A percentile compares a stretch with the other conserved stretches of the same genome.
phyloP scores from a whole-genome alignment of 495 filamentous ascomycete genomes.

The Thermothielavioides terrestris region DNA sequence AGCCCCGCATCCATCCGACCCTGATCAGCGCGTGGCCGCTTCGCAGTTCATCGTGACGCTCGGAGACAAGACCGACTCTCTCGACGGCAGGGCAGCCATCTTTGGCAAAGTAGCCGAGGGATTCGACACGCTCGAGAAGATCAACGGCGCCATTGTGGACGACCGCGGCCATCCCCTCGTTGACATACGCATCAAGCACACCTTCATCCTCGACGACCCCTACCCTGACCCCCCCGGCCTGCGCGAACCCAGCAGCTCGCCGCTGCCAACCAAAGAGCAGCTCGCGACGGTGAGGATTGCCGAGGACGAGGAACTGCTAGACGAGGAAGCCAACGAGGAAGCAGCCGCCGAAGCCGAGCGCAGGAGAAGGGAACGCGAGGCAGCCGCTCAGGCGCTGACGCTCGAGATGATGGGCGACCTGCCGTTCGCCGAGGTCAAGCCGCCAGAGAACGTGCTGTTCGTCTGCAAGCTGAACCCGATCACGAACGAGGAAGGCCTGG shows the following conservation, averaged over 20 bases:
- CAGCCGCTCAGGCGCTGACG: conserved; percentile 86
- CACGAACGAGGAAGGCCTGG: conserved; percentile 85
- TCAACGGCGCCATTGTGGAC: conserved; percentile 83
- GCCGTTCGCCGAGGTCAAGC: conserved; percentile 95
- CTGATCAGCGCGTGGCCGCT: conserved; percentile 68
- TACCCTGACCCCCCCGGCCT: conserved; percentile 71
- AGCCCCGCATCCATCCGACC: conserved; percentile 62
- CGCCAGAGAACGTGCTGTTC: conserved; percentile 93
- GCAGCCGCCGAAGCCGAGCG: conserved; percentile 73
- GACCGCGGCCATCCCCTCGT: conserved; percentile 72
- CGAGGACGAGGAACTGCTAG: conserved; percentile 72
- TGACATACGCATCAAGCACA: conserved; percentile 89
- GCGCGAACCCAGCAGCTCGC: conserved; percentile 66
- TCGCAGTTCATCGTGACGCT: conserved; percentile 90
- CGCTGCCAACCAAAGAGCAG: conserved; percentile 74
- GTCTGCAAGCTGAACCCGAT: conserved; percentile 98
- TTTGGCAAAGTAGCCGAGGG: conserved; percentile 93
- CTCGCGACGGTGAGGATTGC: conserved; percentile 84
- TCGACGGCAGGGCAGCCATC: conserved; percentile 86
- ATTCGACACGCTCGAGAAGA: conserved; percentile 85
- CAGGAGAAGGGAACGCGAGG: conserved; percentile 78
- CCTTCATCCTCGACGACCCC: conserved; percentile 81
- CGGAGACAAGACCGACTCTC: conserved; percentile 75
- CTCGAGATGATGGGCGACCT: conserved; percentile 97
- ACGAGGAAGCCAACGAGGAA: conserved; percentile 55